These are phyloP conservation scores for Trichoderma atrobrunneum DNA, from an alignment of 2,329 filamentous ascomycete species.

Conservation along the genomic window DNA sequence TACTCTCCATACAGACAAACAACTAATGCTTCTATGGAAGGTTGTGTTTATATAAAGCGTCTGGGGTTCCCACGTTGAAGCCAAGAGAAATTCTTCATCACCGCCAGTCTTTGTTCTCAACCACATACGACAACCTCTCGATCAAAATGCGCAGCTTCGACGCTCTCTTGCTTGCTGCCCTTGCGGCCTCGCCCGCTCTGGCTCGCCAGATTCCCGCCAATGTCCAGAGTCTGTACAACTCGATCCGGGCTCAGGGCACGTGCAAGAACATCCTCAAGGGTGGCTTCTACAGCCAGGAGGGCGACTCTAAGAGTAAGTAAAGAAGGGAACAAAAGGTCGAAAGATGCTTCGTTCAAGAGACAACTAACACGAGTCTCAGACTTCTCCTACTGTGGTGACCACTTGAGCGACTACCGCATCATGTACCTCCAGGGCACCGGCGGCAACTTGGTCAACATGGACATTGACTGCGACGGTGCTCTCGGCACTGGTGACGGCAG, in stretches of 20 bases:
- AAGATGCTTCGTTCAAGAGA: neutral
- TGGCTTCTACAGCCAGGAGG: slow-evolving; percentile 33
- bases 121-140: neutral
- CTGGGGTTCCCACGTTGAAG: neutral
- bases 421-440: slow-evolving; percentile 45
- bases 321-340: neutral
- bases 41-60: neutral
- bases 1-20: neutral
- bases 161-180: slow-evolving; percentile 3
- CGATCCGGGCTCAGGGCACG: slow-evolving; percentile 27
- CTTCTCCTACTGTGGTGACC: slow-evolving; percentile 42
- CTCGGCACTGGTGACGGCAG: slow-evolving; percentile 31
- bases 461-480: slow-evolving; percentile 54
- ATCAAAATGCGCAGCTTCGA: slow-evolving; percentile 15
- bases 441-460: slow-evolving; percentile 28
- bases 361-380: neutral
- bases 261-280: slow-evolving; percentile 33
- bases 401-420: slow-evolving; percentile 34
- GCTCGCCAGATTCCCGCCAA: slow-evolving; percentile 28
- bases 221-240: slow-evolving; percentile 32
- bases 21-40: neutral
- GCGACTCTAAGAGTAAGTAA: slow-evolving; percentile 27
- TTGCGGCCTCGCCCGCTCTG: slow-evolving; percentile 14
- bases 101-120: neutral
- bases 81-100: neutral